phyloP scores from a whole-genome alignment of 2,329 filamentous ascomycete species.

The Xylaria sp. region DNA sequence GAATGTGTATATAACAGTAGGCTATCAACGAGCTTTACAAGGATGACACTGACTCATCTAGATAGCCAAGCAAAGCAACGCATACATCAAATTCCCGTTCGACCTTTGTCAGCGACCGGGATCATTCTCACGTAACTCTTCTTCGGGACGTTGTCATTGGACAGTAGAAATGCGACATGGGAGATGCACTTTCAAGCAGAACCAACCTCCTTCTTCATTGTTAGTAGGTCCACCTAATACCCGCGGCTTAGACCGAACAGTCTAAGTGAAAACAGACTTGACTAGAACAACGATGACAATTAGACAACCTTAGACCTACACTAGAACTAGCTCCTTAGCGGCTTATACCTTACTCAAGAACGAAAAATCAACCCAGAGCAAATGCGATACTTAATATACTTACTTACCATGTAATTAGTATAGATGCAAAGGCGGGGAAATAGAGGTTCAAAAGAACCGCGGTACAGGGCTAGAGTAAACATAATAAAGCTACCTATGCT shows the following conservation, averaged over 20 bases:
- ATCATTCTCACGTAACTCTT: slow-evolving; percentile 11
- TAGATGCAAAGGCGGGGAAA: not conserved
- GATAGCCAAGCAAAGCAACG: not conserved
- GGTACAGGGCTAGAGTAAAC: not conserved
- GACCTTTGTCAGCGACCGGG: slow-evolving; percentile 6
- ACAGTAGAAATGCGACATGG: not conserved
- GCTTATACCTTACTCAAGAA: not conserved
- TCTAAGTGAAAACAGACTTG: not conserved
- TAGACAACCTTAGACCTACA: too few species aligned
- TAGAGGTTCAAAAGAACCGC: not conserved
- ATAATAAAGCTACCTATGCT: not conserved
- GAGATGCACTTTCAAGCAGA: not conserved
- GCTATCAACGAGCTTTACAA: not conserved
- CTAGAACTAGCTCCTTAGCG: too few species aligned
- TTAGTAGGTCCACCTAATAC: not conserved
- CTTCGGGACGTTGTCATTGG: slow-evolving; percentile 3
- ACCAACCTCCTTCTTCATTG: not conserved
- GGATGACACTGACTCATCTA: slow-evolving; percentile 5
- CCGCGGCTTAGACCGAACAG: too few species aligned
- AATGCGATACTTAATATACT: not conserved
- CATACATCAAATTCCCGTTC: not conserved
- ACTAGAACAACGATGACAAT: not conserved
- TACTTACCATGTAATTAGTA: not conserved
- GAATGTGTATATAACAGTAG: not conserved
- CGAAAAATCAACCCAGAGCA: not conserved